Base-by-base conservation (phyloP, 495 filamentous ascomycete species). In the Penicillium psychrofluorescens region DNA sequence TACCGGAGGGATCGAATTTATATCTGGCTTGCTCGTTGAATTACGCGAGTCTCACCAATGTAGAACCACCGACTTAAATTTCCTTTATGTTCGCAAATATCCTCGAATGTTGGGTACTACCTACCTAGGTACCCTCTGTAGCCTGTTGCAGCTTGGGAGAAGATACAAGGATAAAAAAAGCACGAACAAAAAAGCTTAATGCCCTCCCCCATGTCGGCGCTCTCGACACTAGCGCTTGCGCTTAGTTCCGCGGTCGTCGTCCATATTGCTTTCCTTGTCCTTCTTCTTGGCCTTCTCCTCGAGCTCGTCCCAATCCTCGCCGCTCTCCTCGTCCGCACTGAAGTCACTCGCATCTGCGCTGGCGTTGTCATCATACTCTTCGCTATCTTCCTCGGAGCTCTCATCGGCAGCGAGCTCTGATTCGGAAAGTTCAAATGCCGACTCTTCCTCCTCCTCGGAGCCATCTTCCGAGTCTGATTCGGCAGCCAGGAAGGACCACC, bases 281-380 rank as follows among this genome's bases (percentile, higher is more conserved):
- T 89, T 86, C 66, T 82, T 83, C 67, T 85, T 90, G 9, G 90
- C 89, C 68, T 95, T 94, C 66, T 80, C 78, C 70, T 95, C 90
- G 48, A 95, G 56, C 61, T 91, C 88, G 59, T 95, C 90, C 89
- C 88, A 95, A 49, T 91, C 87, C 61, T 95, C 88, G 35, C 87
- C 90, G 50, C 83, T 86, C 38, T 87, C 85, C 30, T 89, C 88
- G 2, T 89, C 86, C 14, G 77, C 82, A 40, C 79, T 85, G 49
- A 85, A 81, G 13, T 79, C 80, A 50, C 78, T 83, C 10, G 75
- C 84, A 33, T 88, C 86, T 2, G 80, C 88, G 33, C 83, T 87
- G 2, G 88, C 90, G 62, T 95, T 85, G 49, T 89, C 90, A 62
- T 95, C 90, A 59, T 89, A 97, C 13, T 22, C 22, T 4, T 95